These are phyloP conservation scores for Cercospora sojina DNA, from an alignment of 2,329 filamentous ascomycete genomes.

Conservation along the genomic window DNA sequence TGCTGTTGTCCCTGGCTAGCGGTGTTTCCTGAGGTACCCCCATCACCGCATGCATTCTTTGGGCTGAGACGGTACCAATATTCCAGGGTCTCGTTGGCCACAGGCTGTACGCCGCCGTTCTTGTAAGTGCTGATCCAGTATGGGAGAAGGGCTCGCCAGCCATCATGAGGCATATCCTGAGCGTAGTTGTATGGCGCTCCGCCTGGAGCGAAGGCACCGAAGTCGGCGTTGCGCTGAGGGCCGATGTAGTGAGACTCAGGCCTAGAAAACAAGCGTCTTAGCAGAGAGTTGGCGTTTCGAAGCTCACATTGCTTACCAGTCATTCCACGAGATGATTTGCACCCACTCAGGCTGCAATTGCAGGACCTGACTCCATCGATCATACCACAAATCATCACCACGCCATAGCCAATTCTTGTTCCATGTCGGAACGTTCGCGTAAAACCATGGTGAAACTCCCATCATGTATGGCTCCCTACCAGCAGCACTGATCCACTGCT, in stretches of 20 bases:
- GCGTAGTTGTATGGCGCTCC: slow-evolving; percentile 53
- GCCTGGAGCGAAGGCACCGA: slow-evolving; percentile 15
- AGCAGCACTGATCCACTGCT: slow-evolving; percentile 42
- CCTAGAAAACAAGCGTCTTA: neutral
- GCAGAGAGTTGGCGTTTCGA: neutral
- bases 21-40: slow-evolving; percentile 42
- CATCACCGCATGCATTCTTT: slow-evolving; percentile 38
- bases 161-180: slow-evolving; percentile 51
- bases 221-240: slow-evolving; percentile 30
- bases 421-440: slow-evolving; percentile 56
- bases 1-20: slow-evolving; percentile 30
- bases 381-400: slow-evolving; percentile 61
- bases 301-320: slow-evolving; percentile 45
- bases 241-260: slow-evolving; percentile 56
- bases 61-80: slow-evolving; percentile 48
- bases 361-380: slow-evolving; percentile 58
- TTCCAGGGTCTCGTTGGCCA: slow-evolving; percentile 38
- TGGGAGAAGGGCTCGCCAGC: slow-evolving; percentile 52
- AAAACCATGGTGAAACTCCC: slow-evolving; percentile 54
- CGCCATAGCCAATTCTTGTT: slow-evolving; percentile 64
- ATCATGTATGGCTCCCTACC: slow-evolving; percentile 51
- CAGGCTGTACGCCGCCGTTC: slow-evolving; percentile 38
- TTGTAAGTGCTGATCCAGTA: slow-evolving; percentile 55
- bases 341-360: slow-evolving; percentile 53
- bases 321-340: slow-evolving; percentile 60